These are phyloP conservation scores for Penicillium sp. DNA, from an alignment of 2,329 filamentous ascomycete genomes.

Conservation along the genomic window DNA sequence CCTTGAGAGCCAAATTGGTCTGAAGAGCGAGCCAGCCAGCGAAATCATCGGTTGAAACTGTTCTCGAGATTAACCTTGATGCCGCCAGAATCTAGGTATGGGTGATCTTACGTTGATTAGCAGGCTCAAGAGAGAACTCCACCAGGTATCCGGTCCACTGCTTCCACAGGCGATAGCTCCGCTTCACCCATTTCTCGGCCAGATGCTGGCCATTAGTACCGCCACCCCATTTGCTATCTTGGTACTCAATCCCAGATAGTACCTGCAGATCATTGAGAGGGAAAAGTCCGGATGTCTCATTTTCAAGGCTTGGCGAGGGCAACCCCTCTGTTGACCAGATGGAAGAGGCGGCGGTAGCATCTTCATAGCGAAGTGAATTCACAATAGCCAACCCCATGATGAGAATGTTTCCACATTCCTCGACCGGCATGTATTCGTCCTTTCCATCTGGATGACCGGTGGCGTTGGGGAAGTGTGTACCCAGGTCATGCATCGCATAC, in stretches of 20 bases:
- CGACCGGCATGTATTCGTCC: slow-evolving; percentile 59
- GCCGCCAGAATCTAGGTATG: neutral
- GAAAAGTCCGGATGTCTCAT: slow-evolving; percentile 40
- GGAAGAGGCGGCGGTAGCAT: slow-evolving; percentile 56
- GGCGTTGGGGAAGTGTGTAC: slow-evolving; percentile 55
- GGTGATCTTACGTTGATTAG: slow-evolving; percentile 61
- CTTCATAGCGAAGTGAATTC: slow-evolving; percentile 68
- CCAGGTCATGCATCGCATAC: slow-evolving; percentile 56
- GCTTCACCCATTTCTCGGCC: slow-evolving; percentile 63
- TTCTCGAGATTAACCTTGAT: slow-evolving; percentile 6
- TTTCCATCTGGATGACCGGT: slow-evolving; percentile 54
- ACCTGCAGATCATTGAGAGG: slow-evolving; percentile 51
- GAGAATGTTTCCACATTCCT: slow-evolving; percentile 69
- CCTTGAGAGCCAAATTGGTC: slow-evolving; percentile 79
- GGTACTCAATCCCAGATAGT: slow-evolving; percentile 53
- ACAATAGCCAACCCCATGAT: slow-evolving; percentile 77
- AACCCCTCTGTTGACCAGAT: slow-evolving; percentile 53
- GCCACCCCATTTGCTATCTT: slow-evolving; percentile 63
- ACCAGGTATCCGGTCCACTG: slow-evolving; percentile 79
- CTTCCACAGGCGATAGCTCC: slow-evolving; percentile 70
- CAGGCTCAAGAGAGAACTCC: slow-evolving; percentile 70
- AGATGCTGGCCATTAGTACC: slow-evolving; percentile 54
- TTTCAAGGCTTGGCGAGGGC: slow-evolving; percentile 21
- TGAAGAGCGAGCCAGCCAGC: slow-evolving; percentile 75
- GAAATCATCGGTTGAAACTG: slow-evolving; percentile 79